Base-by-base conservation (phyloP, 1,284 basidiomycete species). In the Ustilago loliicola region DNA sequence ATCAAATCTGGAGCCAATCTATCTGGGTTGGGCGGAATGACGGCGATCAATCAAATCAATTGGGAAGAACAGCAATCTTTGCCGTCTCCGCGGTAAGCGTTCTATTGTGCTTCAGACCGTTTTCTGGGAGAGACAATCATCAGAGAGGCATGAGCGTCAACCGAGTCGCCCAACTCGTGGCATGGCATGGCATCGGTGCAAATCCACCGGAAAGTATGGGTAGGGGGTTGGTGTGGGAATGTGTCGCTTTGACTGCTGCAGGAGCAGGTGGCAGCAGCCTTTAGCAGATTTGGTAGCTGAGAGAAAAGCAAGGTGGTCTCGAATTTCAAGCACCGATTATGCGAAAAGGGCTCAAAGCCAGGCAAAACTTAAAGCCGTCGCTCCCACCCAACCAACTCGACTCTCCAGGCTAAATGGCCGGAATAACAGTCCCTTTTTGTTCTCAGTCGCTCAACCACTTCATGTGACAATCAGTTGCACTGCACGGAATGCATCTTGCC, bases 271-370 rank as follows among this genome's bases (percentile, higher is more conserved):
- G 56, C 42, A 34, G 23, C 25, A n/a, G n/a, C n/a, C n/a, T n/a
- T n/a, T 34, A 40, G 50, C 25, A 53, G n/a, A 3, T 38, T 38
- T 8, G 36, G 36, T 15, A 38, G 36, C 36, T 38, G 36, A 9
- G 30, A 52, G 55, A 7, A 29, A 25, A 42, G 11, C 17, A 47
- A 47, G 45, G 45, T 47, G 45, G 45, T 47, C 45, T 47, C 45
- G 45, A 47, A 56, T 47, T 70, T 65, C 61, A 65, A 61, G 48
- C 58, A 42, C 68, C 62, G 68, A 65, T 63, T 69, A 69, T 69
- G 67, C 67, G 61, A 61, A 56, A 59, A 68, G 55, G 66, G 60
- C 52, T 55, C 29, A 34, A 23, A 23, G 32, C 54, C 23, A 48
- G 47, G 53, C 34, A 67, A 67, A 56, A 67, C 36, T 30, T 56